Conservation (phyloP, 1,139 yeast genomes). For the Scheffersomyces cryptocercus region DNA sequence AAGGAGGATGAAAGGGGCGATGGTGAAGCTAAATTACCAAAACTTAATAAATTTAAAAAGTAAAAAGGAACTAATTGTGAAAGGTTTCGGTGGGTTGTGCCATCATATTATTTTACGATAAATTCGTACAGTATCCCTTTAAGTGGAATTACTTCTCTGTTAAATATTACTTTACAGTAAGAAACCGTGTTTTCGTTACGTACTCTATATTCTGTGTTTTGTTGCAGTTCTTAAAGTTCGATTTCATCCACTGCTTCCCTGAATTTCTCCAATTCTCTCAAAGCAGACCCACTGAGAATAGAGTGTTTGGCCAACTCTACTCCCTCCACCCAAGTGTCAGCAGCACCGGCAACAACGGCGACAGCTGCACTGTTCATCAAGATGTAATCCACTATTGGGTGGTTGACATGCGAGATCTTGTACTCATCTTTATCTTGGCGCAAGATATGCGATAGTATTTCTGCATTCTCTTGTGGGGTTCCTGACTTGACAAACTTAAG, state of each 20-base stretch:
- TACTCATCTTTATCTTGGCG: conserved; percentile 51
- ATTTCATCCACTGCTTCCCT: conserved; percentile 39
- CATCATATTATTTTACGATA: too few relatives aligned
- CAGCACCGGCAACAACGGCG: conserved; percentile 73
- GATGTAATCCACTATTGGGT: conserved; percentile 83
- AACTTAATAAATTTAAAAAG: too few relatives aligned
- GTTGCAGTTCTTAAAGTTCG: too few relatives aligned
- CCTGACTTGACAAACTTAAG: conserved; percentile 74
- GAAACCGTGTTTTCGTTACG: too few relatives aligned
- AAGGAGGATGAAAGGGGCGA: too few relatives aligned
- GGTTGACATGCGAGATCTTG: conserved; percentile 30
- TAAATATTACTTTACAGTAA: too few relatives aligned
- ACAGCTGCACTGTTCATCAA: conserved; percentile 84
- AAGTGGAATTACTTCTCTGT: too few relatives aligned
- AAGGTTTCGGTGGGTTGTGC: too few relatives aligned
- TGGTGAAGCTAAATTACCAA: too few relatives aligned
- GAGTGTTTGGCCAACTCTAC: conserved; percentile 71
- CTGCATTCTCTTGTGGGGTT: conserved; percentile 85
- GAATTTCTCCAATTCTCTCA: conserved; percentile 57
- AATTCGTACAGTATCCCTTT: too few relatives aligned
- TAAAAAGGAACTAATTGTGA: too few relatives aligned
- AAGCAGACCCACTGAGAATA: conserved; percentile 67
- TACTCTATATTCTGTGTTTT: too few relatives aligned
- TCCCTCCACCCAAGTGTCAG: conserved; percentile 73
- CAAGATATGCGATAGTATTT: conserved; percentile 55